Percentiles rank a stretch among this genome's conserved stretches.
Conservation (phyloP, 2,329 filamentous ascomycete species). For the Alternaria infectoria region DNA sequence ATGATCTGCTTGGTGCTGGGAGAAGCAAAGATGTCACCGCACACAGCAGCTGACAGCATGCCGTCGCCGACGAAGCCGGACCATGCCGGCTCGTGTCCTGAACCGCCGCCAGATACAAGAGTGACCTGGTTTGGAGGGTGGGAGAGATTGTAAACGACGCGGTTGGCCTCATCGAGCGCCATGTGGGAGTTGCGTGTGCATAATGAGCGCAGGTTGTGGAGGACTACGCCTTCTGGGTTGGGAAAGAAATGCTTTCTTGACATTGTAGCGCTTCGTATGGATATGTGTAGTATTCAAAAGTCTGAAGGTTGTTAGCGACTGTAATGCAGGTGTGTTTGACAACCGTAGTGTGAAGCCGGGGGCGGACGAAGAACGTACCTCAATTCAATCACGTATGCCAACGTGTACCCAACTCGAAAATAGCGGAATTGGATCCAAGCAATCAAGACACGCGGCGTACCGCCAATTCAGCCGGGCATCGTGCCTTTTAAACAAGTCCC, state of each 20-base stretch:
- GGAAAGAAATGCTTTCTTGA: conserved; percentile 63
- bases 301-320: background rate
- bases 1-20: conserved; percentile 58
- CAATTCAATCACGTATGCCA: background rate
- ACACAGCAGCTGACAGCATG: conserved; percentile 56
- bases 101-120: conserved; percentile 56
- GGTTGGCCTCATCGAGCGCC: conserved; percentile 54
- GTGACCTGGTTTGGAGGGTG: conserved; percentile 54
- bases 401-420: background rate
- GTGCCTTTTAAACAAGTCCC: conserved; percentile 30
- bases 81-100: conserved; percentile 58
- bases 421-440: background rate
- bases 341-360: background rate
- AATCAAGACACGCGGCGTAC: background rate
- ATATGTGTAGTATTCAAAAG: background rate
- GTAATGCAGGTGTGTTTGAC: background rate
- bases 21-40: conserved; percentile 57
- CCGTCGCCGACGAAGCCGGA: conserved; percentile 57
- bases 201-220: conserved; percentile 56
- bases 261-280: conserved; percentile 45
- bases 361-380: background rate
- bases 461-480: conserved; percentile 12
- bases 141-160: conserved; percentile 56
- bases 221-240: conserved; percentile 57
- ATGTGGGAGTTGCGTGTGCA: conserved; percentile 53